Evolutionary conservation across 1,284 basidiomycete genomes (phyloP), one percentile per base, ranked within the genome.

Genomic region (Clitocybe nebularis): DNA sequence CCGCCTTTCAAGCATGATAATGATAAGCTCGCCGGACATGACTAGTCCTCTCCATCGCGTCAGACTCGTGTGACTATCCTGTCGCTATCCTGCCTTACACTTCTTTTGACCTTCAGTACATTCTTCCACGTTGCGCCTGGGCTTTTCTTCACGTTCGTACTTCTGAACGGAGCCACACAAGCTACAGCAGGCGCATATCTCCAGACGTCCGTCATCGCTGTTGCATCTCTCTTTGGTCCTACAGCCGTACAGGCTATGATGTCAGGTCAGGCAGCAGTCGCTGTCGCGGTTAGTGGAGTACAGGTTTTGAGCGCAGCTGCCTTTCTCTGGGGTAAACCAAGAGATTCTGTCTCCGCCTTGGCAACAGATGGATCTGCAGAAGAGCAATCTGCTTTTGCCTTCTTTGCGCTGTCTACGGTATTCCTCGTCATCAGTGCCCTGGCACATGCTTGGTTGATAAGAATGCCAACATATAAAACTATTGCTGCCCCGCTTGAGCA

Each of bases 231-330:
- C 10, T 87, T 89, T 44, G 87, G 87, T 0, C 74, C 79, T 5
- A 57, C 69, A 8, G 78, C 78, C 5, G 73, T 90, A 46, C 85
- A 88, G 59, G 66, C 79, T 5, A 68, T 82, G 55, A 76, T 89
- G 70, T 75, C 85, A 1, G 87, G 88, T 5, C 86, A 90, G 55
- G 87, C 84, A 3, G 83, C 82, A 0, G 76, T 89, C 0, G 88
- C 79, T 0, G 84, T 90, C 4, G 78, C 74, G 2, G 79, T 90
- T 41, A 85, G 83, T 49, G 66, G 68, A 1, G 77, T 89, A 0
- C 84, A 90, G 53, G 74, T 87, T n/a, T 53, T 79, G 32, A 84
- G 82, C 46, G 72, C 84, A 3, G 57, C 69, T 0, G 64, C 74
- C 3, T 81, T 81, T 9, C 65, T 84, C 4, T 66, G 67, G 67